phyloP scores from a whole-genome alignment of 306 rosid genomes.

The Cucumis cinereus region DNA sequence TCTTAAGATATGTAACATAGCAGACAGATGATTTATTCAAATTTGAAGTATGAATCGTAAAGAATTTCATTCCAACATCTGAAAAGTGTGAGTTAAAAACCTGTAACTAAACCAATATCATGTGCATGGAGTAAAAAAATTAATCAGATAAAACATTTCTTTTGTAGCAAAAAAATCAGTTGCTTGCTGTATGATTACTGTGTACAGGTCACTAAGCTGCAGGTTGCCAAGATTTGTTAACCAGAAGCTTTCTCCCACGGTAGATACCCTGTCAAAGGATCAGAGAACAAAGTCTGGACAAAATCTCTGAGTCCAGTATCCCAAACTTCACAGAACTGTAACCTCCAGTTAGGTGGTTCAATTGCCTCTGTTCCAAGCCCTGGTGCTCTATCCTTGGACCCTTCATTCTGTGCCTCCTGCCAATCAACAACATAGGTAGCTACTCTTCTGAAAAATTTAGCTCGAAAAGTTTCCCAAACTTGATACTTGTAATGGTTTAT shows the following conservation, averaged over 20 bases:
- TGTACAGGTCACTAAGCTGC: constrained; percentile 33
- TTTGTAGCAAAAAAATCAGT: constrained; percentile 26
- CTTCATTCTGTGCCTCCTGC: constrained; percentile 76
- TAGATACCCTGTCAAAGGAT: constrained; percentile 51
- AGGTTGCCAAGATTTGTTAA: constrained; percentile 17
- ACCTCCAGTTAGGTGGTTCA: constrained; percentile 73
- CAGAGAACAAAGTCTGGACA: constrained; percentile 44
- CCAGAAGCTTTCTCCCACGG: constrained; percentile 63
- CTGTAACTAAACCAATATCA: constrained; percentile 21
- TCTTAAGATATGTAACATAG: neutral
- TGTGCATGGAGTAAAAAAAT: constrained; percentile 20
- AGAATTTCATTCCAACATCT: constrained; percentile 25
- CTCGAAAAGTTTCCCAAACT: constrained; percentile 78
- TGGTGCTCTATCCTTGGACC: constrained; percentile 93
- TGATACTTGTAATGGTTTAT: constrained; percentile 93
- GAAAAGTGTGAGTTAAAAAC: constrained; percentile 37
- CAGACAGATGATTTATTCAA: neutral
- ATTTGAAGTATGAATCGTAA: constrained; percentile 9
- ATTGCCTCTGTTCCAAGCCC: constrained; percentile 85
- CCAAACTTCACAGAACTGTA: constrained; percentile 82
- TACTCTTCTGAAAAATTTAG: constrained; percentile 82
- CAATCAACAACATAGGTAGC: constrained; percentile 95
- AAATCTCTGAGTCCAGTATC: constrained; percentile 75
- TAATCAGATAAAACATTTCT: constrained; percentile 16
- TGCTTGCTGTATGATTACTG: constrained; percentile 30